These are phyloP conservation scores for Talaromyces nanjingensis DNA, from an alignment of 495 filamentous ascomycete genomes.

Conservation along the genomic window DNA sequence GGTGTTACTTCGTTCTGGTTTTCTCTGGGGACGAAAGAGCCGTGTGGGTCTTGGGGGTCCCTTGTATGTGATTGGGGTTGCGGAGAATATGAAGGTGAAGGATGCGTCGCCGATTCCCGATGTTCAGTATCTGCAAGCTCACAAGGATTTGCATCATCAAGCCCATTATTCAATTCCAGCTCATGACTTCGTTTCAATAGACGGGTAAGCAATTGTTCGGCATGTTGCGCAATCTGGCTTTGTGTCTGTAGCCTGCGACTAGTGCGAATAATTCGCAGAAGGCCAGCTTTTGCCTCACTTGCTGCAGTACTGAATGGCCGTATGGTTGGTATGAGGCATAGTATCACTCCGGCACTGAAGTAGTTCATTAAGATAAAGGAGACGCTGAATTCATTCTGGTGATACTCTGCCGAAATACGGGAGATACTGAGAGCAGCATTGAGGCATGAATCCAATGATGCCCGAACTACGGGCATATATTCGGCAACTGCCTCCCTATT, in stretches of 20 bases:
- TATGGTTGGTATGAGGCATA: conserved; percentile 5
- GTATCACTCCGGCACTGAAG: not conserved
- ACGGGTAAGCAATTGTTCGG: not conserved
- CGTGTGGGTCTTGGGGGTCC: not conserved
- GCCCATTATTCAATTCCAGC: not conserved
- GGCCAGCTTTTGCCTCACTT: not conserved
- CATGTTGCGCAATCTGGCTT: not conserved
- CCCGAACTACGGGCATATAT: not conserved
- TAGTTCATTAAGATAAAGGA: conserved; percentile 4
- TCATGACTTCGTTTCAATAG: conserved; percentile 6
- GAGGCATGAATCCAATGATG: conserved; percentile 2
- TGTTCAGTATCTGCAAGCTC: not conserved
- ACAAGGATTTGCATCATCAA: not conserved
- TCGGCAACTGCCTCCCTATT: not conserved
- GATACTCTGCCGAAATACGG: not conserved
- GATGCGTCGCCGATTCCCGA: not conserved
- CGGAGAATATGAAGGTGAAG: not conserved
- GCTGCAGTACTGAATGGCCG: not conserved
- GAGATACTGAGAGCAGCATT: not conserved
- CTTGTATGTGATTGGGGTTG: not conserved
- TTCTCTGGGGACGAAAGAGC: not conserved
- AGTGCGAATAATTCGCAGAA: not conserved
- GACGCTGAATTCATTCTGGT: not conserved
- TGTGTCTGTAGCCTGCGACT: not conserved
- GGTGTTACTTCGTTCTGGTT: not conserved